These are phyloP conservation scores for Iberis pinnata DNA, from an alignment of 345 rosid species.

Conservation along the genomic window DNA sequence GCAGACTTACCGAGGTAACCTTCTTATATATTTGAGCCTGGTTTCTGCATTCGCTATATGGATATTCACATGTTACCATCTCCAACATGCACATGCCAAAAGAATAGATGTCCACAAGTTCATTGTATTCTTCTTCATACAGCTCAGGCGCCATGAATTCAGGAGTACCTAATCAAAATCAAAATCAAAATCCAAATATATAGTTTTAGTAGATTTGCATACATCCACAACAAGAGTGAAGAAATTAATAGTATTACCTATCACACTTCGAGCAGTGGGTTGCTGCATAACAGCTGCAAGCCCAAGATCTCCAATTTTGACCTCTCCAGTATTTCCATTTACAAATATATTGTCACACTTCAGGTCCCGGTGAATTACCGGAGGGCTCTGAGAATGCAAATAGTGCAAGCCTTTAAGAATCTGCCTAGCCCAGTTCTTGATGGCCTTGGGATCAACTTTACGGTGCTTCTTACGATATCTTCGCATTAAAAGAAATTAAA, in stretches of 20 bases:
- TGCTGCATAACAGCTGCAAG: slow-evolving; percentile 54
- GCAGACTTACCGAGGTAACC: slow-evolving; percentile 54
- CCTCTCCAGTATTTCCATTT: slow-evolving; percentile 53
- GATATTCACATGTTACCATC: slow-evolving; percentile 75
- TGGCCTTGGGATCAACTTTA: slow-evolving; percentile 46
- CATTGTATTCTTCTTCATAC: slow-evolving; percentile 79
- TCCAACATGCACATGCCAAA: slow-evolving; percentile 85
- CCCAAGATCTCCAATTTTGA: slow-evolving; percentile 65
- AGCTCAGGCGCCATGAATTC: slow-evolving; percentile 97
- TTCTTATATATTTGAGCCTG: slow-evolving; percentile 77
- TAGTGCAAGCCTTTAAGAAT: slow-evolving; percentile 46
- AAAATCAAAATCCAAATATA: too few relatives aligned
- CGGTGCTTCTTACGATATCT: slow-evolving; percentile 53
- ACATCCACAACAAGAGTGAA: not conserved
- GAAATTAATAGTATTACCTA: slow-evolving; percentile 20
- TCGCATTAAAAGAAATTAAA: slow-evolving; percentile 6
- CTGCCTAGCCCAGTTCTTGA: slow-evolving; percentile 55
- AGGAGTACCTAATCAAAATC: slow-evolving; percentile 53
- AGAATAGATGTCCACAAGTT: slow-evolving; percentile 75
- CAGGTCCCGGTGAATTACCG: slow-evolving; percentile 54
- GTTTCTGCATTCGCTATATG: slow-evolving; percentile 72
- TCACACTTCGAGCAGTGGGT: slow-evolving; percentile 53
- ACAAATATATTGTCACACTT: slow-evolving; percentile 57
- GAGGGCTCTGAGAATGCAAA: slow-evolving; percentile 45
- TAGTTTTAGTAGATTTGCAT: not conserved